A percentile compares a stretch with the other conserved stretches of the same genome.
Evolutionary conservation across 1,284 basidiomycete species (phyloP).

Genomic region (Trichosporon sp.): DNA sequence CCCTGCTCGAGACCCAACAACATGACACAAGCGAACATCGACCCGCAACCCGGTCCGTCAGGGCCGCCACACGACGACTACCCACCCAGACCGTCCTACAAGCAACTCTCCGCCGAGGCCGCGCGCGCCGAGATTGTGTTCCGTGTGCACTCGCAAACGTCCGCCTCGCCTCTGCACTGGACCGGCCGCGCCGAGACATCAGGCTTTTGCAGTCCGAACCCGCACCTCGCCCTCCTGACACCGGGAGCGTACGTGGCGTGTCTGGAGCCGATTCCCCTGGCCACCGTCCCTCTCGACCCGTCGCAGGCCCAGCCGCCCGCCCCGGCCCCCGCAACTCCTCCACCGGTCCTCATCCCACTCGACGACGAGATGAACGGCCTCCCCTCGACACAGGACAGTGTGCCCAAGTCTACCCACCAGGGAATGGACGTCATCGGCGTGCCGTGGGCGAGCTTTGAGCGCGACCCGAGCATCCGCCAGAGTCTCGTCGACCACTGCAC

Average conservation of each 20-base stretch:
- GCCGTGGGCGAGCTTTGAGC: constrained; percentile 24
- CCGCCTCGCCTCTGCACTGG: constrained; percentile 36
- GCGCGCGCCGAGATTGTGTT: constrained; percentile 24
- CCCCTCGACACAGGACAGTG: background rate
- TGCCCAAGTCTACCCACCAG: background rate
- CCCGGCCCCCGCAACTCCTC: background rate
- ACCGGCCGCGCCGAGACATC: constrained; percentile 29
- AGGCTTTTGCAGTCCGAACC: constrained; percentile 33
- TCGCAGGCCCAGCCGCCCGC: constrained; percentile 3
- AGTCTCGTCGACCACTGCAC: constrained; percentile 43
- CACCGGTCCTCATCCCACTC: constrained; percentile 3
- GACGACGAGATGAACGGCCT: background rate
- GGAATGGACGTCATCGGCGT: background rate
- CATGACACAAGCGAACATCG: background rate
- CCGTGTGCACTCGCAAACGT: constrained; percentile 29
- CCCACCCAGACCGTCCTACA: background rate
- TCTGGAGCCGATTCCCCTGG: background rate
- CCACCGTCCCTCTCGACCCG: background rate
- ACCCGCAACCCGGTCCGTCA: background rate
- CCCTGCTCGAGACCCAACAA: background rate
- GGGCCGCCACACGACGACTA: background rate
- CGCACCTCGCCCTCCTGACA: constrained; percentile 22
- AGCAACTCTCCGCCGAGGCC: background rate
- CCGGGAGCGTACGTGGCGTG: constrained; percentile 16
- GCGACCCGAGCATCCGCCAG: constrained; percentile 34